phyloP scores from a whole-genome alignment of 2,329 filamentous ascomycete species.

The Pyrenochaeta sp. region DNA sequence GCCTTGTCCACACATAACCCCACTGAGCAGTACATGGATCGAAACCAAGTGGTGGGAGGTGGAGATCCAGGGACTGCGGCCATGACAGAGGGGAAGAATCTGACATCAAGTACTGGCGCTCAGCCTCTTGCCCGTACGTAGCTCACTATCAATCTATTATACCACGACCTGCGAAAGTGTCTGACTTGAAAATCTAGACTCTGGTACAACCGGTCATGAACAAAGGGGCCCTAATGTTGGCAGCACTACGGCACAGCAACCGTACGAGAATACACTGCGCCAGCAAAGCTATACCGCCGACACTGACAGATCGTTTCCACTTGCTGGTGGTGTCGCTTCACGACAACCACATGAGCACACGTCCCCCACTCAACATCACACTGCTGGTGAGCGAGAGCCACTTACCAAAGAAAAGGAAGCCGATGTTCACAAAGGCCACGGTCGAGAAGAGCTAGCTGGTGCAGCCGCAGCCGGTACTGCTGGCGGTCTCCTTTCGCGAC shows the following conservation, averaged over 20 bases:
- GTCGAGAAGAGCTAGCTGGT: conserved; percentile 37
- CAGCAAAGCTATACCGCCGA: conserved; percentile 28
- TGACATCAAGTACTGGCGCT: conserved; percentile 10
- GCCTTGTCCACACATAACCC: conserved; percentile 28
- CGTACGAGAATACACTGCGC: conserved; percentile 14
- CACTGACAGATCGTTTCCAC: conserved; percentile 47
- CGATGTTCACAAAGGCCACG: conserved; percentile 15
- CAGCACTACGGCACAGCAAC: conserved; percentile 7
- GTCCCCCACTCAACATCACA: conserved; percentile 3
- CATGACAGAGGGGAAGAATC: conserved; percentile 6
- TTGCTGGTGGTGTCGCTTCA: conserved; percentile 42
- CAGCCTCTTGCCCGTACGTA: conserved; percentile 31
- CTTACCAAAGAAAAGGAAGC: conserved; percentile 31
- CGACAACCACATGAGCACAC: conserved; percentile 7
- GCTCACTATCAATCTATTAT: not conserved
- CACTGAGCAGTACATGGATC: conserved; percentile 16
- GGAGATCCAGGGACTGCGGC: conserved; percentile 22
- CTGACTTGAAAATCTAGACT: conserved; percentile 19
- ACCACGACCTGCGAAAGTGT: not conserved
- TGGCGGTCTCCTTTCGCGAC: conserved; percentile 2
- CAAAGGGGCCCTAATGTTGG: conserved; percentile 3
- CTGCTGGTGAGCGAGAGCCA: conserved; percentile 17
- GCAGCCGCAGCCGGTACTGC: conserved; percentile 33
- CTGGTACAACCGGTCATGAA: conserved; percentile 3
- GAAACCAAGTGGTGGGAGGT: conserved; percentile 27